Evolutionary conservation across 139 green algal species (phyloP), one percentile per base, ranked within the genome.

Genomic region (Chlorella sp.): DNA sequence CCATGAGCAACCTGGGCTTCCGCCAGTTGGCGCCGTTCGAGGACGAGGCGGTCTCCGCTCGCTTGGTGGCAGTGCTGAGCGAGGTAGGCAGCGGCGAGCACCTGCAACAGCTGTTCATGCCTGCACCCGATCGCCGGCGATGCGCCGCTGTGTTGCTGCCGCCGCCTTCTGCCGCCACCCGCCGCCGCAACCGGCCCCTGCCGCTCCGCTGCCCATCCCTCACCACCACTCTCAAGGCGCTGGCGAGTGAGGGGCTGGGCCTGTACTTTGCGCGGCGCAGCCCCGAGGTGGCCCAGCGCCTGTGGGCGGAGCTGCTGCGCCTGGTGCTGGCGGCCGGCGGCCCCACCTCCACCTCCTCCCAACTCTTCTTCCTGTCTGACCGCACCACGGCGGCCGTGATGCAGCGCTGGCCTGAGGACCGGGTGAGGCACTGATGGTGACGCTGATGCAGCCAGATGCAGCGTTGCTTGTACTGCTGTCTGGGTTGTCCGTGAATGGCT

Each of bases 371-470:
- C 57, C 60, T 82, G 36, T 39, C 47, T 1, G 76, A 82, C 36
- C 25, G 25, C 25, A 39, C 76, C 4, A 39, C 38, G 26, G 76
- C 60, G 2, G 76, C 76, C 2, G 57, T 82, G 13, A 26, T 82
- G 76, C 76, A 82, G 57, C 76, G 26, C 25, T 82, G n/a, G 21
- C 76, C 76, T 25, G 34, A 82, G 25, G 76, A 82, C 39, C 30
- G 72, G 72, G 74, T 81, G 74, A 80, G 73, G n/a, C 30, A 20
- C 25, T 62, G 28, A 4, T 26, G 17, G 36, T 3, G 36, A 5
- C 15, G 68, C 68, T 51, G n/a, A 30, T 34, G 32, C 32, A 38
- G 68, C n/a, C n/a, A 5, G 30, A 18, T 51, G 34, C 32, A 11
- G 36, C 0, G 4, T 18, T 15, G 51, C 15, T 20, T 60, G 44